A percentile compares a stretch with the other conserved stretches of the same genome.
These are phyloP conservation scores for Magnusiomyces tetraspermus DNA, from an alignment of 1,139 yeast species.

Conservation along the genomic window DNA sequence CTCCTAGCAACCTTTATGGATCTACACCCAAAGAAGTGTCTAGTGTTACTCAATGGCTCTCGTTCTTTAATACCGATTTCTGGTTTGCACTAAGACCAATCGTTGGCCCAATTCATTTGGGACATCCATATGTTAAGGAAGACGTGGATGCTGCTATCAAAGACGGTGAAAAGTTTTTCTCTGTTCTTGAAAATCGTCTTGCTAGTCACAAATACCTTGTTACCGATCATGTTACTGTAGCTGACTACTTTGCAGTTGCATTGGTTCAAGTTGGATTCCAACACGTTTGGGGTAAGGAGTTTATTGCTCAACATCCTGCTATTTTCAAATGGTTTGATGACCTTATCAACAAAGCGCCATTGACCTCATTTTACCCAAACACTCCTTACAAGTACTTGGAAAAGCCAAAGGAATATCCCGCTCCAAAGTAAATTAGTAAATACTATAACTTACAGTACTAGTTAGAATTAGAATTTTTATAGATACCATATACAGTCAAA, in stretches of 20 bases:
- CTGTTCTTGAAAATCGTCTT: conserved; percentile 34
- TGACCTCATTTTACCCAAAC: conserved; percentile 40
- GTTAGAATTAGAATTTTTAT: too few relatives aligned
- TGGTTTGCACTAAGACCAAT: conserved; percentile 37
- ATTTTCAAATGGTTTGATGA: conserved; percentile 82
- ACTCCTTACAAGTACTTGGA: conserved; percentile 42
- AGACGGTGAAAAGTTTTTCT: conserved; percentile 34
- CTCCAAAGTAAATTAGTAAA: too few relatives aligned
- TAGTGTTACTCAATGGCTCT: conserved; percentile 67
- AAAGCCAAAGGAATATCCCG: conserved; percentile 59
- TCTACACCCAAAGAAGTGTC: conserved; percentile 59
- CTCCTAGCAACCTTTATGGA: conserved; percentile 45
- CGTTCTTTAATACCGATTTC: conserved; percentile 66
- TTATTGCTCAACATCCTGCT: conserved; percentile 70
- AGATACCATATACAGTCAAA: too few relatives aligned
- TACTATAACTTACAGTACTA: too few relatives aligned
- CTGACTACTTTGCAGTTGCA: conserved; percentile 66
- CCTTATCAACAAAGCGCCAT: conserved; percentile 47
- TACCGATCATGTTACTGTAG: conserved; percentile 80
- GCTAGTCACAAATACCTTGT: conserved; percentile 74
- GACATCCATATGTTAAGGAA: conserved; percentile 71
- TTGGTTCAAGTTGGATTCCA: conserved; percentile 56
- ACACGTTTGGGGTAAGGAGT: conserved; percentile 59
- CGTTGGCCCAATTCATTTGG: conserved; percentile 41
- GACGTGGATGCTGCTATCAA: conserved; percentile 47